These are phyloP conservation scores for Blumeriella jaapii DNA, from an alignment of 2,329 filamentous ascomycete genomes.

Conservation along the genomic window DNA sequence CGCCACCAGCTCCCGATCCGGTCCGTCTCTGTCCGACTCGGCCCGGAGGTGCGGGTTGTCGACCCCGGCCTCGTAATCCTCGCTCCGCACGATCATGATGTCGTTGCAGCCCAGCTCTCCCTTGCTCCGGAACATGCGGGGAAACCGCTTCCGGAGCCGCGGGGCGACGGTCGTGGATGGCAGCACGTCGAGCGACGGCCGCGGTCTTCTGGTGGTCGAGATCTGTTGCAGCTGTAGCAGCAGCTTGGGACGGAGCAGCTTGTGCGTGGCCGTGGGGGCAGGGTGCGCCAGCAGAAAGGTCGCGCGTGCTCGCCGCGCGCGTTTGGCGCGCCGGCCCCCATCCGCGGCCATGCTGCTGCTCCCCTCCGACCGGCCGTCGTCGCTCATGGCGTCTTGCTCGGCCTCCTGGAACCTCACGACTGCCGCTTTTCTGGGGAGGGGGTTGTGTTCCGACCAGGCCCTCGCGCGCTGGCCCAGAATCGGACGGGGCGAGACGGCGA, in stretches of 20 bases:
- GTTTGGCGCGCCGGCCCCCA: constrained; percentile 31
- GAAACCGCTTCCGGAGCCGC: constrained; percentile 47
- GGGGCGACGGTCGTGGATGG: constrained; percentile 54
- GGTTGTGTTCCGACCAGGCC: constrained; percentile 21
- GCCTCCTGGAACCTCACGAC: constrained; percentile 24
- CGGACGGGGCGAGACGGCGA: constrained; percentile 15
- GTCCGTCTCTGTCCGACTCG: constrained; percentile 39
- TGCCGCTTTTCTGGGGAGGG: constrained; percentile 14
- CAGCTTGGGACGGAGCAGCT: constrained; percentile 56
- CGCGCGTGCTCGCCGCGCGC: constrained; percentile 43
- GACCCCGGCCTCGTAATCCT: constrained; percentile 43
- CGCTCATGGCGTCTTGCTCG: constrained; percentile 23
- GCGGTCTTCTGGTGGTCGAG: constrained; percentile 46
- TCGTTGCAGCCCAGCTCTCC: constrained; percentile 56
- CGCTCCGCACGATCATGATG: constrained; percentile 58
- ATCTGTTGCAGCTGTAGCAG: constrained; percentile 62
- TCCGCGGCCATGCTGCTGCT: constrained; percentile 18
- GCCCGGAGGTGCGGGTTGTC: constrained; percentile 45
- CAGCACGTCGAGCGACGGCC: constrained; percentile 62
- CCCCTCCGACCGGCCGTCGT: constrained; percentile 25
- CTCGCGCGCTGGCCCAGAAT: constrained; percentile 13
- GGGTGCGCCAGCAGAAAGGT: constrained; percentile 59
- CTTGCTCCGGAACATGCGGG: constrained; percentile 51
- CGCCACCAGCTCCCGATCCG: constrained; percentile 48
- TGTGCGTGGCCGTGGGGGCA: constrained; percentile 43